Evolutionary conservation across 225 moss, liverwort and hornwort genomes (phyloP).

Genomic region (Ulota crispa): DNA sequence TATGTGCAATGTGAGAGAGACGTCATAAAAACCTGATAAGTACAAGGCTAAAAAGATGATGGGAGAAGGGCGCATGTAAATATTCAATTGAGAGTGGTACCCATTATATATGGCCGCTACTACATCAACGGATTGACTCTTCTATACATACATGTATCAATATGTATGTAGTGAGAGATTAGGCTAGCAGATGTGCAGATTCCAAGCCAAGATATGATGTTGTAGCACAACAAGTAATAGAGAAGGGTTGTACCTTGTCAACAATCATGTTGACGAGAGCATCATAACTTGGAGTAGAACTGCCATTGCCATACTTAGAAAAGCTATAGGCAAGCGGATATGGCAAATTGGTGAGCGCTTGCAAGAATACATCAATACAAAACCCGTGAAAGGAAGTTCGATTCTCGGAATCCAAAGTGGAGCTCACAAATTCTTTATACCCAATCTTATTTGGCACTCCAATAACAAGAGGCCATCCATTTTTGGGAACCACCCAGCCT

Average conservation of each 20-base stretch:
- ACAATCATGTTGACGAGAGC: slow-evolving; percentile 69
- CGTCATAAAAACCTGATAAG: not conserved
- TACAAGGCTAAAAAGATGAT: not conserved
- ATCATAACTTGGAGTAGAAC: slow-evolving; percentile 68
- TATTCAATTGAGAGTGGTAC: not conserved
- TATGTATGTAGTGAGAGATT: not conserved
- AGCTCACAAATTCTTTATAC: slow-evolving; percentile 72
- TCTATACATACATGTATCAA: not conserved
- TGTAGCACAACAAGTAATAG: not conserved
- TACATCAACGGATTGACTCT: not conserved
- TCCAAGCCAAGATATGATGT: not conserved
- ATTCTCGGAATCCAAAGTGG: slow-evolving; percentile 43
- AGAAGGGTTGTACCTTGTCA: slow-evolving; percentile 53
- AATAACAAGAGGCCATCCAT: slow-evolving; percentile 71
- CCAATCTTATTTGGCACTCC: slow-evolving; percentile 88
- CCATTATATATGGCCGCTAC: not conserved
- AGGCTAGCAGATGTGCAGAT: not conserved
- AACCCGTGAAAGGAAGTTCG: slow-evolving; percentile 70
- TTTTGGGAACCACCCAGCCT: slow-evolving; percentile 87
- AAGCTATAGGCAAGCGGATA: slow-evolving; percentile 75
- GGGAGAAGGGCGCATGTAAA: not conserved
- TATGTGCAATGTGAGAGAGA: not conserved
- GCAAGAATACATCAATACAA: slow-evolving; percentile 83
- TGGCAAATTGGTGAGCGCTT: slow-evolving; percentile 69
- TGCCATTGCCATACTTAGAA: slow-evolving; percentile 74